Percentiles rank a stretch among this genome's conserved stretches.
phyloP scores from a whole-genome alignment of 768 basidiomycete genomes.

The Hypholoma fasciculare region DNA sequence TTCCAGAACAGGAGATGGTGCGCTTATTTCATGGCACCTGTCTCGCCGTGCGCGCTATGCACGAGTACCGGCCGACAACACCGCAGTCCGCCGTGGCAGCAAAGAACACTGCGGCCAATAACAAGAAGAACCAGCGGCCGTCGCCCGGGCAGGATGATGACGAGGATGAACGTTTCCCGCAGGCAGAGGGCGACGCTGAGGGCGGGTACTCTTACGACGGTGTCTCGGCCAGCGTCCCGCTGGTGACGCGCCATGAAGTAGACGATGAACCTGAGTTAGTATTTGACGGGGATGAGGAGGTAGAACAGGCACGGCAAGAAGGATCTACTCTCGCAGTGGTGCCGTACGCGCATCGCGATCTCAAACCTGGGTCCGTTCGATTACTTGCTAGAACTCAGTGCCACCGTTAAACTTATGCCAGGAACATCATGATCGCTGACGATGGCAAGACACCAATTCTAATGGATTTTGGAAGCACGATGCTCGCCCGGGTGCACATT shows the following conservation, averaged over 20 bases:
- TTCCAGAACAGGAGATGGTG: conserved; percentile 88
- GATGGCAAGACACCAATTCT: conserved; percentile 85
- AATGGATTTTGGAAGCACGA: conserved; percentile 97
- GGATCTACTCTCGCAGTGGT: conserved; percentile 57
- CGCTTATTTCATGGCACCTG: conserved; percentile 93
- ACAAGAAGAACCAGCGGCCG: conserved; percentile 19
- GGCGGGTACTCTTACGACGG: conserved; percentile 73
- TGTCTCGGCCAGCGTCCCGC: conserved; percentile 49
- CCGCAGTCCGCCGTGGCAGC: conserved; percentile 33
- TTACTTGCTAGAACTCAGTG: conserved; percentile 8
- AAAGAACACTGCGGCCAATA: conserved; percentile 15
- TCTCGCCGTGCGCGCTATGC: conserved; percentile 92
- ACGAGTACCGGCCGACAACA: conserved; percentile 70
- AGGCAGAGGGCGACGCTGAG: conserved; percentile 73
- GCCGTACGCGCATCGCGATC: conserved; percentile 94
- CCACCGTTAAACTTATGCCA: conserved; percentile 26
- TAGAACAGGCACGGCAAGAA: conserved; percentile 40
- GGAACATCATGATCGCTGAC: conserved; percentile 97
- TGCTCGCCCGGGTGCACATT: conserved; percentile 82
- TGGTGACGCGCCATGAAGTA: conserved; percentile 53
- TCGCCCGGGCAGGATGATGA: conserved; percentile 63
- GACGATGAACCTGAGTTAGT: conserved; percentile 62
- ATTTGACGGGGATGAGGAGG: conserved; percentile 82
- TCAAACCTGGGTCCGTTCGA: conserved; percentile 89
- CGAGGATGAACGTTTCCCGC: conserved; percentile 71